These are phyloP conservation scores for Apiospora kogelbergensis DNA, from an alignment of 2,329 filamentous ascomycete species.

Conservation along the genomic window DNA sequence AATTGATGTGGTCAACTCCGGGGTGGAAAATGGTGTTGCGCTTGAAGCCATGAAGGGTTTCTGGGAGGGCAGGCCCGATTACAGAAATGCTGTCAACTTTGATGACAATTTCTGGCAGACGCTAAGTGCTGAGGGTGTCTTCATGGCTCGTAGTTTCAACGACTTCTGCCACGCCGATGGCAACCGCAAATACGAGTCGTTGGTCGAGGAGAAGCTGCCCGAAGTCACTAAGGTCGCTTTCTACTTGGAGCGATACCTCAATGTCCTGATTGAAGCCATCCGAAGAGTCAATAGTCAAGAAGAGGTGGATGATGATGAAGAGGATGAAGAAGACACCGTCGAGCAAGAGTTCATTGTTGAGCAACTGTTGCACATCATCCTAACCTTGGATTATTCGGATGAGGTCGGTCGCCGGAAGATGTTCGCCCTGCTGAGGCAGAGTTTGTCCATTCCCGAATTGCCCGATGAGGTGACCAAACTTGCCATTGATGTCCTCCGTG, in stretches of 20 bases:
- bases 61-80: slow-evolving; percentile 89
- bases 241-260: slow-evolving; percentile 79
- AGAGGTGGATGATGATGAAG: slow-evolving; percentile 54
- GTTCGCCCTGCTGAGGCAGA: slow-evolving; percentile 86
- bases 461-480: slow-evolving; percentile 93
- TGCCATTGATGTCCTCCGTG: slow-evolving; percentile 75
- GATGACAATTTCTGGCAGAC: slow-evolving; percentile 79
- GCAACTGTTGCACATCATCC: slow-evolving; percentile 87
- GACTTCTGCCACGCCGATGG: slow-evolving; percentile 81
- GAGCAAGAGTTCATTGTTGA: slow-evolving; percentile 96
- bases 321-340: slow-evolving; percentile 75
- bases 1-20: slow-evolving; percentile 89
- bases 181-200: slow-evolving; percentile 70
- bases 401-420: slow-evolving; percentile 94
- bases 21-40: slow-evolving; percentile 85
- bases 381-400: slow-evolving; percentile 95
- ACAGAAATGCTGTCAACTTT: slow-evolving; percentile 70
- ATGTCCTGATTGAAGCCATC: slow-evolving; percentile 64
- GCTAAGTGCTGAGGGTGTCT: slow-evolving; percentile 80
- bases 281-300: slow-evolving; percentile 54
- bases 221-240: slow-evolving; percentile 91
- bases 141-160: slow-evolving; percentile 90
- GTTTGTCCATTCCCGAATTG: slow-evolving; percentile 80
- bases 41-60: slow-evolving; percentile 94
- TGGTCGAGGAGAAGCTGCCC: slow-evolving; percentile 90